Evolutionary conservation across 176 grass and related monocot species (phyloP), one percentile per base, ranked within the genome.

Genomic region (Saccharum officinarum): DNA sequence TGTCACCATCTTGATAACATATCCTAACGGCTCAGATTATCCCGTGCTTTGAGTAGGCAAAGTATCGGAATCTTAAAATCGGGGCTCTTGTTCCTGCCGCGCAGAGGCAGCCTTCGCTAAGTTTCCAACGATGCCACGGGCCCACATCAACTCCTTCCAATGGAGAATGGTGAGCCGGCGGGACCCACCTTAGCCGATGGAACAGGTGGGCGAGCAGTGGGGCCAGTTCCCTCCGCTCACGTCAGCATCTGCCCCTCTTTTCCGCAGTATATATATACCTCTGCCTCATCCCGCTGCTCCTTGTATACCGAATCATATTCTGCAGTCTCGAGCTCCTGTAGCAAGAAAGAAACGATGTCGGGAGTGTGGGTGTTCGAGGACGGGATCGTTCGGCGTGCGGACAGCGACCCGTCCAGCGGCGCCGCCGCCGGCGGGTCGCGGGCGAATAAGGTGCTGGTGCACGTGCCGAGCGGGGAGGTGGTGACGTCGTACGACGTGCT

Each of bases 301-400:
- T 34, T 17, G 57, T 54, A 71, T 23, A 44, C 66, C 6, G 3
- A 81, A n/a, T 30, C 70, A 17, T 76, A 71, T 10, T 64, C 41
- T 33, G 20, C 18, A 22, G 28, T 23, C 4, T 22, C 34, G 17
- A 81, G 25, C 76, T 81, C 65, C 79, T 77, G 20, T 76, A 70
- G 86, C 78, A 36, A 30, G 61, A 78, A 72, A 70, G 44, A 44
- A 68, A 36, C 20, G 20, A 95, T 95, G 94, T 85, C 94, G 8
- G 94, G 91, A 4, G 94, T 95, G 69, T 95, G 94, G 94, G 88
- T 95, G 40, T 95, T 95, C 37, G 85, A 91, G 86, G 89, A 91
- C 70, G 94, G 94, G 4, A 85, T 95, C 36, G 86, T 91, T 10
- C 84, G 94, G 54, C 82, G 88, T 15, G 82, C 87, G 4, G 94